phyloP scores from a whole-genome alignment of 805 yeast species.

The Zygoascus flipseniorum region DNA sequence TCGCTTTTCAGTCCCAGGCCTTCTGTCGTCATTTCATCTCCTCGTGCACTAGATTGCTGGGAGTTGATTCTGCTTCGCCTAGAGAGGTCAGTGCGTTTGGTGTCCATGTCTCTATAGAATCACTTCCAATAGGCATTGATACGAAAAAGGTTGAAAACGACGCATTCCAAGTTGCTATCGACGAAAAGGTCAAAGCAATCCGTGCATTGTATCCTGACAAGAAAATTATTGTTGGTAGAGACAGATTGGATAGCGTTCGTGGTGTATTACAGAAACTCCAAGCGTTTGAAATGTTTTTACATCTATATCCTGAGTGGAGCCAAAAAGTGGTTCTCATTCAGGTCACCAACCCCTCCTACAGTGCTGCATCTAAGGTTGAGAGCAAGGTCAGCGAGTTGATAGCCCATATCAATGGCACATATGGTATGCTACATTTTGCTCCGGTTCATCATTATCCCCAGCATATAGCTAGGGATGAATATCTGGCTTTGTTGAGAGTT shows the following conservation, averaged over 20 bases:
- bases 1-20: slow-evolving; percentile 79
- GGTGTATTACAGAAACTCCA: slow-evolving; percentile 90
- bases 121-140: slow-evolving; percentile 88
- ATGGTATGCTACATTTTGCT: slow-evolving; percentile 70
- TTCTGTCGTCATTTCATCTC: slow-evolving; percentile 88
- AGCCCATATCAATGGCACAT: slow-evolving; percentile 72
- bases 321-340: slow-evolving; percentile 82
- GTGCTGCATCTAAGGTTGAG: slow-evolving; percentile 55
- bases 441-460: slow-evolving; percentile 93
- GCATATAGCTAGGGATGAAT: slow-evolving; percentile 81
- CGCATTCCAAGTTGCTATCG: slow-evolving; percentile 30
- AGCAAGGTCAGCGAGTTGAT: slow-evolving; percentile 77
- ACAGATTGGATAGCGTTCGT: slow-evolving; percentile 80
- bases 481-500: slow-evolving; percentile 74
- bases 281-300: slow-evolving; percentile 82
- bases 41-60: slow-evolving; percentile 80
- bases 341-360: slow-evolving; percentile 73
- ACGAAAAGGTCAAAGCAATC: slow-evolving; percentile 46
- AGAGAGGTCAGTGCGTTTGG: slow-evolving; percentile 63
- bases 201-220: slow-evolving; percentile 35
- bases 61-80: slow-evolving; percentile 46
- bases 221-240: slow-evolving; percentile 88
- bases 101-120: slow-evolving; percentile 58
- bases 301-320: slow-evolving; percentile 89
- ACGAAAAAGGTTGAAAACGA: slow-evolving; percentile 49